Evolutionary conservation across 2,329 filamentous ascomycete species (phyloP).

Genomic region (Fusarium sp.): DNA sequence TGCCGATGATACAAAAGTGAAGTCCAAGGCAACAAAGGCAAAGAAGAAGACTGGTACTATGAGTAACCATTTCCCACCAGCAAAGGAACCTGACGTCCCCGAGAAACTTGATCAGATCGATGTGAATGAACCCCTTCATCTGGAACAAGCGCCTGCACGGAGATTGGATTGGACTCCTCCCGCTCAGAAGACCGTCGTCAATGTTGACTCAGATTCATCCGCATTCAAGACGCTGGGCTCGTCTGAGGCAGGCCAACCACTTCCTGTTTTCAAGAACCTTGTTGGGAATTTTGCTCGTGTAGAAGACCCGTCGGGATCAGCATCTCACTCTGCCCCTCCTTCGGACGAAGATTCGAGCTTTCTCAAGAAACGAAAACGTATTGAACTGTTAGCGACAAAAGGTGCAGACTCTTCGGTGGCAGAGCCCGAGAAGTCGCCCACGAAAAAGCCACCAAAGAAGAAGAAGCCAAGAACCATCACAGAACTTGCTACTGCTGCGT

Average conservation of each 20-base stretch:
- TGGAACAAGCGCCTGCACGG: conserved; percentile 65
- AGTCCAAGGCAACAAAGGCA: conserved; percentile 30
- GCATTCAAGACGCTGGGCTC: conserved; percentile 21
- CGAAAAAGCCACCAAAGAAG: conserved; percentile 70
- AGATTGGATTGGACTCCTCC: conserved; percentile 76
- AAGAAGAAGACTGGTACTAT: conserved; percentile 44
- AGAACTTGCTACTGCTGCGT: conserved; percentile 78
- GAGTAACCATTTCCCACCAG: conserved; percentile 50
- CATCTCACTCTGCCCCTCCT: conserved; percentile 17
- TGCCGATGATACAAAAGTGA: conserved; percentile 54
- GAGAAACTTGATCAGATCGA: conserved; percentile 32
- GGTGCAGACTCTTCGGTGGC: conserved; percentile 39
- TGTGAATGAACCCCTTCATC: conserved; percentile 50
- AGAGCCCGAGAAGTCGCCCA: conserved; percentile 50
- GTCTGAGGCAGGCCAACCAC: conserved; percentile 18
- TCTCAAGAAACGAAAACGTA: conserved; percentile 66
- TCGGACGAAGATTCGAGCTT: conserved; percentile 48
- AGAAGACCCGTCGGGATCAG: conserved; percentile 41
- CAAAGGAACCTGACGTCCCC: conserved; percentile 24
- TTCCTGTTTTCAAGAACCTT: conserved; percentile 57
- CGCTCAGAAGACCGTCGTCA: conserved; percentile 51
- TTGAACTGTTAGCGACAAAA: conserved; percentile 60
- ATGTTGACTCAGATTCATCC: conserved; percentile 49
- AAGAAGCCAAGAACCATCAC: conserved; percentile 84
- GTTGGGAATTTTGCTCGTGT: conserved; percentile 56